Conservation (phyloP, 495 filamentous ascomycete genomes). For the Poronia punctata region DNA sequence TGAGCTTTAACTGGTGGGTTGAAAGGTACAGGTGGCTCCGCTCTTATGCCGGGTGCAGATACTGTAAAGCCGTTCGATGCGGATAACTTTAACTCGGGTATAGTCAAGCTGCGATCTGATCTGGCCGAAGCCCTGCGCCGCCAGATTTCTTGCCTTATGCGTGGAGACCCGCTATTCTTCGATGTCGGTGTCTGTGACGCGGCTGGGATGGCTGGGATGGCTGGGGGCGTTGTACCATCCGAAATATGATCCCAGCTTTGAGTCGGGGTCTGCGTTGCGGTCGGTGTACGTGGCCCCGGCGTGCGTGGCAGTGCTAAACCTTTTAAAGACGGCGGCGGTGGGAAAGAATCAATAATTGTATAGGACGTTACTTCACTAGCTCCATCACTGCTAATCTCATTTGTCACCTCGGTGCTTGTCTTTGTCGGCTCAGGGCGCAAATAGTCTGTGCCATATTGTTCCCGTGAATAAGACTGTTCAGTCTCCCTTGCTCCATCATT, state of each 20-base stretch:
- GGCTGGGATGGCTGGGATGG: not conserved
- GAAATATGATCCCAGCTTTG: no score
- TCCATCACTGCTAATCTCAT: conserved; percentile 9
- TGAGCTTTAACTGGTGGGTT: no score
- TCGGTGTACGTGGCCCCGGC: no score
- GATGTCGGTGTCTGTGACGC: conserved; percentile 8
- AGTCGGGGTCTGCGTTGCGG: no score
- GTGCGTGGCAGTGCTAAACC: conserved; percentile 19
- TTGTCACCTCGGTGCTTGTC: conserved; percentile 7
- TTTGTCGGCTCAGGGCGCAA: conserved; percentile 11
- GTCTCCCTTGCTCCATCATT: conserved; percentile 29
- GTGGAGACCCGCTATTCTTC: conserved; percentile 21
- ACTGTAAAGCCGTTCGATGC: conserved; percentile 41
- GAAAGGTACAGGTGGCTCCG: conserved; percentile 12
- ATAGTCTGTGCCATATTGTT: conserved; percentile 16
- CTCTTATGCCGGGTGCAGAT: conserved; percentile 13
- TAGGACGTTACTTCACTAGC: conserved; percentile 9
- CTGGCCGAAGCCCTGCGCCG: conserved; percentile 36
- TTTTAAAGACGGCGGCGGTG: conserved; percentile 35
- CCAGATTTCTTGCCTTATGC: conserved; percentile 34
- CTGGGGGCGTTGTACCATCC: conserved; percentile 3
- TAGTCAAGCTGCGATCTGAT: conserved; percentile 31
- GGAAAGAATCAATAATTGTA: conserved; percentile 15
- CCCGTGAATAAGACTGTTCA: conserved; percentile 28
- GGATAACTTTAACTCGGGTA: conserved; percentile 38